Evolutionary conservation across 2,329 filamentous ascomycete species (phyloP), one percentile per base, ranked within the genome.

Genomic region (Alternaria tenuissima): DNA sequence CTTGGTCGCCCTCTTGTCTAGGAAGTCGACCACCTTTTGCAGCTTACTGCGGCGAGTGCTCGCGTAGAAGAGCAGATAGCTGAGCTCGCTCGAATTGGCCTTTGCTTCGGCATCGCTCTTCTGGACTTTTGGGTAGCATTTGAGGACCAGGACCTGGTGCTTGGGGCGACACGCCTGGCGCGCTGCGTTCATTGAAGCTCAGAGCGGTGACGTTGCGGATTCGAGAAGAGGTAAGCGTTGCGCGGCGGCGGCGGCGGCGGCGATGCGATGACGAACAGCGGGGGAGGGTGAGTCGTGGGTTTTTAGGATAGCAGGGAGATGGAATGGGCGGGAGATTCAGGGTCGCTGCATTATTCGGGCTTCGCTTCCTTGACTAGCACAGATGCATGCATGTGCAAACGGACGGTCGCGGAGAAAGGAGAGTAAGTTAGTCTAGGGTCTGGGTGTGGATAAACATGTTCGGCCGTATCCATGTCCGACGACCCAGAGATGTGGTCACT

Each of bases 21-120:
- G 85, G 76, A 97, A 99, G 70, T 89, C 89, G 78, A 93, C 93
- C 68, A 99, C 94, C 81, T 99, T 99, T 75, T 95, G 92, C 71
- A 98, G 89, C 85, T 98, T 99, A 80, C 92, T 94, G 67, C 93
- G 89, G 62, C 94, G 92, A 70, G 94, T 97, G 76, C 92, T 96
- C 63, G 92, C 93, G 83, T 99, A 98, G 85, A 96, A 98, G 55
- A 98, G 88, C 66, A 99, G 87, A 78, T 98, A 98, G 80, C 93
- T 96, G 65, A 99, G 88, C 84, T 99, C 95, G 81, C 93, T 96
- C 68, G 93, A 93, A 81, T 98, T 98, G 44, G 95, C 94, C 81
- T 94, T 96, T 75, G 97, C 93, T 74, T 97, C 93, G 76, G 94
- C 91, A 64, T 78, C 74, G 70, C 92, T 93, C 82, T 97, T 98